Evolutionary conservation across 2,329 filamentous ascomycete genomes (phyloP).

Genomic region (Trichoderma harzianum): DNA sequence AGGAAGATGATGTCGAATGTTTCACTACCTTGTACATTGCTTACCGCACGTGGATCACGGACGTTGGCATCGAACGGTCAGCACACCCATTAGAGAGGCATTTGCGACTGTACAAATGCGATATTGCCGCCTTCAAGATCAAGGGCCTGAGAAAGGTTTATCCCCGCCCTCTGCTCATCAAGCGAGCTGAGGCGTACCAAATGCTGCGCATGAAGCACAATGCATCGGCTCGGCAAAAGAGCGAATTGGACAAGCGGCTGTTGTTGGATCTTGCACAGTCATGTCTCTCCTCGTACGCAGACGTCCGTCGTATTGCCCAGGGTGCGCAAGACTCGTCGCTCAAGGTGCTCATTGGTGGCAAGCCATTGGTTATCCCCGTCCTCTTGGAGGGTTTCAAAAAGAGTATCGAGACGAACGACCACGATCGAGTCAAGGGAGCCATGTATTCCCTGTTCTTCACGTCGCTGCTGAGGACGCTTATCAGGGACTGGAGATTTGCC

Average conservation of each 20-base stretch:
- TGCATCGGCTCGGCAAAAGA: slow-evolving; percentile 80
- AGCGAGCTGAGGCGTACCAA: slow-evolving; percentile 91
- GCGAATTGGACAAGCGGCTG: slow-evolving; percentile 81
- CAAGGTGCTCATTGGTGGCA: slow-evolving; percentile 83
- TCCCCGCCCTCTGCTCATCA: slow-evolving; percentile 85
- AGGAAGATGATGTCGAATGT: slow-evolving; percentile 93
- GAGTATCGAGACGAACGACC: slow-evolving; percentile 75
- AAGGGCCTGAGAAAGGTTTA: slow-evolving; percentile 90
- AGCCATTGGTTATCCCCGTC: slow-evolving; percentile 85
- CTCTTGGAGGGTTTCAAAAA: slow-evolving; percentile 74
- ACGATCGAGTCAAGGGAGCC: slow-evolving; percentile 89
- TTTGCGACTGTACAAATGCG: slow-evolving; percentile 76
- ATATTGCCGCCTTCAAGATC: slow-evolving; percentile 90
- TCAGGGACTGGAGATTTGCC: slow-evolving; percentile 91
- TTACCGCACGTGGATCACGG: slow-evolving; percentile 94
- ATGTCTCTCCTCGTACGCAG: slow-evolving; percentile 86
- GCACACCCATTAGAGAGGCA: slow-evolving; percentile 90
- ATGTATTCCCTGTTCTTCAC: slow-evolving; percentile 90
- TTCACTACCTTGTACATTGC: slow-evolving; percentile 91
- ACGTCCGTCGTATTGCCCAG: slow-evolving; percentile 92
- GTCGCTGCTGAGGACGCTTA: slow-evolving; percentile 80
- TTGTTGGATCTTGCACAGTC: slow-evolving; percentile 86
- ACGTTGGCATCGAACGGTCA: slow-evolving; percentile 93
- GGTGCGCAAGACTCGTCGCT: slow-evolving; percentile 88
- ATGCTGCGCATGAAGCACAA: slow-evolving; percentile 93